These are phyloP conservation scores for Epichloe typhina DNA, from an alignment of 2,329 filamentous ascomycete species.

Conservation along the genomic window DNA sequence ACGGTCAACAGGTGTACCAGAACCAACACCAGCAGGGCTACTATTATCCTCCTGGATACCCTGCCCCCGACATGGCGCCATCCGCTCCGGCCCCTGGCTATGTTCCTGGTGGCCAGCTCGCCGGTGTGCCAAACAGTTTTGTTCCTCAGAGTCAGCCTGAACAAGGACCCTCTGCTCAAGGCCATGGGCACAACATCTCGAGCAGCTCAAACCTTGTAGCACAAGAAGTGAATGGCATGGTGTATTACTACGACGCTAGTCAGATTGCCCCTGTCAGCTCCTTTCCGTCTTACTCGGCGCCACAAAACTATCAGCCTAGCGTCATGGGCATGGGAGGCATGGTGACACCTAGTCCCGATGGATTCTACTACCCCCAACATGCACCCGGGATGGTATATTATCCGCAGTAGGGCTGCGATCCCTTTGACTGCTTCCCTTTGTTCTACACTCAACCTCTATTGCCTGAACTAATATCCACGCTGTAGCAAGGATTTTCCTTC, in stretches of 20 bases:
- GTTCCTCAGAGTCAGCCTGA: constrained; percentile 28
- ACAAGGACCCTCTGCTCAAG: constrained; percentile 21
- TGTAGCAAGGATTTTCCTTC: constrained; percentile 2
- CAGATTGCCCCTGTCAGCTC: constrained; percentile 45
- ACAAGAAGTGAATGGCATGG: constrained; percentile 89
- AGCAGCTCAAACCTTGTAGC: constrained; percentile 42
- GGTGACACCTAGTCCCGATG: constrained; percentile 56
- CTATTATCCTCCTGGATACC: constrained; percentile 51
- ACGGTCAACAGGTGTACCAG: constrained; percentile 33
- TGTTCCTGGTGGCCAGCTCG: constrained; percentile 40
- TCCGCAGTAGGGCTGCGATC: constrained; percentile 34
- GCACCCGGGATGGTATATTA: constrained; percentile 47
- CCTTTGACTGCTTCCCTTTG: constrained; percentile 10
- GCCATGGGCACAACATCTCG: constrained; percentile 13
- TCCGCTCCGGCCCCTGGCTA: constrained; percentile 40
- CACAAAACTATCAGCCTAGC: constrained; percentile 40
- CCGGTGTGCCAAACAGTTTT: constrained; percentile 25
- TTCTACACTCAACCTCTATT: constrained; percentile 12
- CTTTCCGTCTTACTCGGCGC: constrained; percentile 34
- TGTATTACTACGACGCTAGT: constrained; percentile 83
- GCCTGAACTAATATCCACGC: constrained; percentile 20
- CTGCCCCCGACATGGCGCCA: constrained; percentile 37
- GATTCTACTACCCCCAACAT: constrained; percentile 57
- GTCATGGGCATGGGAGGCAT: constrained; percentile 65
- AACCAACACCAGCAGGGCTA: constrained; percentile 40